Conservation (phyloP, 2,329 filamentous ascomycete genomes). For the Colletotrichum tanaceti region DNA sequence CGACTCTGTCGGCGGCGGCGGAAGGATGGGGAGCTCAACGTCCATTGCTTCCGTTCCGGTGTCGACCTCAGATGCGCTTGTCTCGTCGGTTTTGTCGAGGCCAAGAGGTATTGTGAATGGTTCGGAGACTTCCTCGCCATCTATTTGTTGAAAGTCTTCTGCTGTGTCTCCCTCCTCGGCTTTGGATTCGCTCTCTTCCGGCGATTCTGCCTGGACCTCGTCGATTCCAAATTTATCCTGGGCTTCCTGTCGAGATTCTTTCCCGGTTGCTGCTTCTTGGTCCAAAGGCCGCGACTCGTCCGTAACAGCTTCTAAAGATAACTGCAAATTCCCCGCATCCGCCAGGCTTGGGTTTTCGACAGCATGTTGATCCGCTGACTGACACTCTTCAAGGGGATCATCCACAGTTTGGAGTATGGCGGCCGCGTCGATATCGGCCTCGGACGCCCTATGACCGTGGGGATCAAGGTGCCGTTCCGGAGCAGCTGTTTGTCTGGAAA, state of each 20-base stretch:
- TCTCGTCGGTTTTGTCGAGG: slow-evolving; percentile 13
- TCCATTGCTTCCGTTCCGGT: slow-evolving; percentile 5
- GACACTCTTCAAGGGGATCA: neutral
- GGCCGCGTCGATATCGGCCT: neutral
- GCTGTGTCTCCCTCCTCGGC: neutral
- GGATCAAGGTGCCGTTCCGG: neutral
- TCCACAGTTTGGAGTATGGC: neutral
- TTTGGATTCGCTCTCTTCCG: neutral
- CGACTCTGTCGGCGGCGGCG: neutral
- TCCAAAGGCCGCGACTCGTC: neutral
- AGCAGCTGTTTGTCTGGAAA: no score
- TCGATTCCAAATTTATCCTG: neutral
- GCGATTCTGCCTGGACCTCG: neutral
- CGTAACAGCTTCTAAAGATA: neutral
- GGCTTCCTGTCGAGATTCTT: no score
- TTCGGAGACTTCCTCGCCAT: neutral
- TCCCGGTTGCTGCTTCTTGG: neutral
- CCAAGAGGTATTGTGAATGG: slow-evolving; percentile 22
- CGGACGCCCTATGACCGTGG: neutral
- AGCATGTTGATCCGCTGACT: neutral
- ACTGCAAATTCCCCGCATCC: neutral
- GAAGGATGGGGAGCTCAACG: slow-evolving; percentile 18
- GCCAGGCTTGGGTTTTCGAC: neutral
- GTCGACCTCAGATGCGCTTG: slow-evolving; percentile 7
- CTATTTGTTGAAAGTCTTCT: neutral